Percentiles rank a stretch among this genome's conserved stretches.
Evolutionary conservation across 805 yeast species (phyloP).

Genomic region (Priceomyces melissophilus): DNA sequence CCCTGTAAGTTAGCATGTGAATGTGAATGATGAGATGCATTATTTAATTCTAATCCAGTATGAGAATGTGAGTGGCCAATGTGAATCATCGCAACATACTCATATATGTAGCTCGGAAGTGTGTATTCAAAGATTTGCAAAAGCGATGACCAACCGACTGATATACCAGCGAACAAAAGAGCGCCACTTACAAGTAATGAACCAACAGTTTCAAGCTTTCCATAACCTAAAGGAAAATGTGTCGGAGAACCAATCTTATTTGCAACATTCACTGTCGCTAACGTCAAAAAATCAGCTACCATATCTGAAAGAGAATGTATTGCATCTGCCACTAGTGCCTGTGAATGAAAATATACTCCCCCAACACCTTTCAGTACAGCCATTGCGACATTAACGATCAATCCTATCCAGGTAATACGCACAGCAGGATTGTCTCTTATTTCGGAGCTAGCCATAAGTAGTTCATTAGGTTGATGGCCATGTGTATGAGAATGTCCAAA

Average conservation of each 20-base stretch:
- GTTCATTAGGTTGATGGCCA: slow-evolving; percentile 43
- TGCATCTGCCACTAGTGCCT: slow-evolving; percentile 91
- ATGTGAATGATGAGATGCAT: slow-evolving; percentile 11
- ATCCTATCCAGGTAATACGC: slow-evolving; percentile 88
- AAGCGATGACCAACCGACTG: slow-evolving; percentile 85
- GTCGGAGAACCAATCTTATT: slow-evolving; percentile 53
- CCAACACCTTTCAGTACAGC: slow-evolving; percentile 85
- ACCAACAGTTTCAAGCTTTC: slow-evolving; percentile 90
- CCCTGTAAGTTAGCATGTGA: slow-evolving; percentile 14
- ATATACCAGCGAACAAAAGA: slow-evolving; percentile 79
- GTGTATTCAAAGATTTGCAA: slow-evolving; percentile 64
- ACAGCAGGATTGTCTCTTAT: slow-evolving; percentile 71
- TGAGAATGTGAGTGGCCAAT: slow-evolving; percentile 55
- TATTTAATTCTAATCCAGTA: slow-evolving; percentile 14
- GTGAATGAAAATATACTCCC: slow-evolving; percentile 90
- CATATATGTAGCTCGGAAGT: slow-evolving; percentile 60
- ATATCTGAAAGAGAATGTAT: slow-evolving; percentile 90
- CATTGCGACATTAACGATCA: slow-evolving; percentile 78
- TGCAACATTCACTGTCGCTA: slow-evolving; percentile 82
- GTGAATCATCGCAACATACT: slow-evolving; percentile 47
- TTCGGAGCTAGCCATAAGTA: slow-evolving; percentile 26
- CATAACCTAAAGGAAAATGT: slow-evolving; percentile 81
- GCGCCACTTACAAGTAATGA: slow-evolving; percentile 84
- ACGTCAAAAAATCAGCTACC: slow-evolving; percentile 83
- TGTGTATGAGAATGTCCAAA: slow-evolving; percentile 42